Evolutionary conservation across 495 filamentous ascomycete genomes (phyloP), one percentile per base, ranked within the genome.

Genomic region (Jackrogersella minutella): DNA sequence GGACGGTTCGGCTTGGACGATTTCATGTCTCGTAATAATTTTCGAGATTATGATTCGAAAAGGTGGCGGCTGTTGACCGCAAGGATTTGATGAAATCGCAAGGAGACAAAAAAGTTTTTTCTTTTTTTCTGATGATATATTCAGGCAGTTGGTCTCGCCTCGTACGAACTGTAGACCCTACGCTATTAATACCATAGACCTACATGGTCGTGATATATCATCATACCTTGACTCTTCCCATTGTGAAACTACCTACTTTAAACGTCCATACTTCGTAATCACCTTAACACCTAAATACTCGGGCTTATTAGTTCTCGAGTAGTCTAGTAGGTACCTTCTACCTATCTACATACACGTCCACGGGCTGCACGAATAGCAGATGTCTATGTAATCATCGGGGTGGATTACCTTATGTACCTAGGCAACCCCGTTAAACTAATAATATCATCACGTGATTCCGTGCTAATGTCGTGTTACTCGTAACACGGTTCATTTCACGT

Each of bases 41-140:
- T 31, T 43, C 41, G 56, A 69, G 54, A 46, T 26, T 34, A 61
- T 52, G 51, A 39, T 40, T 54, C 46, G 22, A 53, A 43, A 30
- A 49, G 33, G 21, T n/a, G 24, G 26, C 6, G 21, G 36, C 14
- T 10, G 16, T 56, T 31, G 31, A 13, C 22, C 50, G 22, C 21
- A 34, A 46, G 36, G 16, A 7, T 21, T 36, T 58, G 21, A 47
- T 5, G 19, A n/a, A 22, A 44, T 65, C 21, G 39, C 24, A 53
- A 10, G 41, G 21, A 53, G 13, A 55, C n/a, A 41, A 43, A 65
- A 67, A 64, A 50, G 9, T 39, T 33, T 66, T 56, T 34, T 34
- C 24, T 26, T 65, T 53, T 44, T 69, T 69, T 68, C 36, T 68
- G 72, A 30, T 70, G 72, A 57, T 73, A 69, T 73, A 70, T 64